Evolutionary conservation across 139 green algal species (phyloP).

Genomic region (Micractinium sp.): DNA sequence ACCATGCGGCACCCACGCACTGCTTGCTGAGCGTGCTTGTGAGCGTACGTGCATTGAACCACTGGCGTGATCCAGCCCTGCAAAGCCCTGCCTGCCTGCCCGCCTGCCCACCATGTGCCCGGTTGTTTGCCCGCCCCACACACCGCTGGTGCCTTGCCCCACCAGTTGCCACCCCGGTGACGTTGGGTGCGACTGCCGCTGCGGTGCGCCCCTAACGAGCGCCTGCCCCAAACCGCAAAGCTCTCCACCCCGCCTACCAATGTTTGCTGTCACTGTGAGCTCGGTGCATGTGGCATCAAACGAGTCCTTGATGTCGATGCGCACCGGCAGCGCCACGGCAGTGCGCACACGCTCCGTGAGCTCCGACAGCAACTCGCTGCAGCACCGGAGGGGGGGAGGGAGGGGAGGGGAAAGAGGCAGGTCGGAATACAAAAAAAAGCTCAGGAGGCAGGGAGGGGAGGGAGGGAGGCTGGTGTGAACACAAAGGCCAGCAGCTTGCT

Average conservation of each 20-base stretch:
- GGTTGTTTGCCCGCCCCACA: too few species aligned
- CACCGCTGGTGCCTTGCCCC: too few species aligned
- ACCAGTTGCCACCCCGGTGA: too few species aligned
- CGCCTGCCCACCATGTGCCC: too few species aligned
- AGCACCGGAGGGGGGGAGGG: neutral
- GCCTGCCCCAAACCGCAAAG: neutral
- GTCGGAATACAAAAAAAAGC: too few species aligned
- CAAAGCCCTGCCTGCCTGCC: too few species aligned
- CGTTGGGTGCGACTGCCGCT: too few species aligned
- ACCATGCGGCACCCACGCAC: neutral
- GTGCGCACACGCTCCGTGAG: constrained; percentile 47
- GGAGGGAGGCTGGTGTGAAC: neutral
- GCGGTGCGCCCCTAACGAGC: neutral
- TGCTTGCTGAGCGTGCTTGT: too few species aligned
- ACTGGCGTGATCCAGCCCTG: too few species aligned
- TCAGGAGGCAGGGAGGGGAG: too few species aligned
- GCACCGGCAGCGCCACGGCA: constrained; percentile 57
- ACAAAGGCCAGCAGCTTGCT: neutral
- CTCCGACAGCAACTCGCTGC: constrained; percentile 51
- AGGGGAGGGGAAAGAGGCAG: neutral
- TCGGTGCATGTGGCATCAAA: constrained; percentile 56
- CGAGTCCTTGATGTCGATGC: constrained; percentile 55
- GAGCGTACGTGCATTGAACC: too few species aligned
- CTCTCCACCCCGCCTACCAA: neutral
- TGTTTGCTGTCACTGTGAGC: constrained; percentile 58